A percentile compares a stretch with the other conserved stretches of the same genome.
phyloP scores from a whole-genome alignment of 352 stramenopile species.

The Phytophthora crassamura region DNA sequence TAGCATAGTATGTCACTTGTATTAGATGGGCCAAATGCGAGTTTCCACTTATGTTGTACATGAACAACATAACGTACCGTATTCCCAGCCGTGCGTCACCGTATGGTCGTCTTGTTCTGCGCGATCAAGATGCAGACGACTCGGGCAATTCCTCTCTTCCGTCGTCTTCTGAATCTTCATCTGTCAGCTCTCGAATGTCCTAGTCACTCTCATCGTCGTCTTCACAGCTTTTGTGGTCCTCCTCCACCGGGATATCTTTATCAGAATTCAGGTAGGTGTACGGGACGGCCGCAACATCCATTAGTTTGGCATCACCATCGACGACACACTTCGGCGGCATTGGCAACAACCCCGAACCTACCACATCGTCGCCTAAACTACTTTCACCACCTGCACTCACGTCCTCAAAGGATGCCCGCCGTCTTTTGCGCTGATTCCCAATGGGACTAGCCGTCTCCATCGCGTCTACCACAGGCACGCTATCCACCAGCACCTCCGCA shows the following conservation, averaged over 20 bases:
- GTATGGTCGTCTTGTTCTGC: background rate
- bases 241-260: background rate
- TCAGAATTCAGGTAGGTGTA: conserved; percentile 7
- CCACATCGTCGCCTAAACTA: background rate
- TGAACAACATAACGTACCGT: conserved; percentile 4
- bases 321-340: background rate
- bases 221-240: background rate
- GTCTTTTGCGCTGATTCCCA: background rate
- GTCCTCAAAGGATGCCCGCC: background rate
- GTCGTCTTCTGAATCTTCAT: background rate
- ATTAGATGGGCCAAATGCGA: background rate
- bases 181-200: conserved; percentile 3
- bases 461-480: background rate
- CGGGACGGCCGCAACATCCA: background rate
- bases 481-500: too few relatives aligned
- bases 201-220: background rate
- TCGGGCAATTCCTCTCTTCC: background rate
- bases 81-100: background rate
- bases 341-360: background rate
- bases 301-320: conserved; percentile 10
- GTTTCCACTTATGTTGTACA: background rate
- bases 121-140: background rate
- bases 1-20: background rate
- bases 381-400: background rate
- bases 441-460: background rate